Evolutionary conservation across 176 grass and related monocot genomes (phyloP), one percentile per base, ranked within the genome.

Genomic region (Cenchrus purpureus): DNA sequence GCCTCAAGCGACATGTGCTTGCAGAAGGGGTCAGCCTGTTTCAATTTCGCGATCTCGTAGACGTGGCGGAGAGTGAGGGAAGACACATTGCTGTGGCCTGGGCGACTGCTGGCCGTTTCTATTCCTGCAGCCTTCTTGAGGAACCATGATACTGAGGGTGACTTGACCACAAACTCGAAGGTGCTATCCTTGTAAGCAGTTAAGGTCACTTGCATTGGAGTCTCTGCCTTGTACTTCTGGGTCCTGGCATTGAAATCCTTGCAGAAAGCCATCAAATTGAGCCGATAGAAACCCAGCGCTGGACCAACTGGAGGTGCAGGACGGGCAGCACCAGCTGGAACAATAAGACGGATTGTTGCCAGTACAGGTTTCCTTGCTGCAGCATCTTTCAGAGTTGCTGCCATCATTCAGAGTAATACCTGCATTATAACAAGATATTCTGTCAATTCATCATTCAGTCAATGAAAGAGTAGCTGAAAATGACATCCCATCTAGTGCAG

Each of bases 231-330:
- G 49, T 98, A 94, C 71, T 98, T 94, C n/a, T 94, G 96, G 40
- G 96, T 95, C 79, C 96, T 90, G 12, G 93, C 93, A 50, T 95
- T 98, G 91, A 98, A 98, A 85, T 98, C 93, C 77, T 98, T 98
- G 86, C 93, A 98, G 74, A 98, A 98, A 12, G 91, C 96, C 96
- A 98, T 95, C 65, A 98, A 87, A 71, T 92, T 95, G 51, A 98
- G 87, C 77, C 93, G 88, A 65, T 98, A 94, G 58, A 87, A 89
- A 50, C 96, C 96, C 28, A 98, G 80, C 0, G 92, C 92, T 46
- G 92, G 91, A 14, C 91, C 91, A 59, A 98, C 91, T 22, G 95
- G 95, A 42, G 95, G 92, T 13, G 85, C 96, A 44, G 93, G 93
- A n/a, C 91, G 91, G 15, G 91, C 96, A 17, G 85, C 93, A 51